These are phyloP conservation scores for Rusavskia elegans DNA, from an alignment of 495 filamentous ascomycete species.

Conservation along the genomic window DNA sequence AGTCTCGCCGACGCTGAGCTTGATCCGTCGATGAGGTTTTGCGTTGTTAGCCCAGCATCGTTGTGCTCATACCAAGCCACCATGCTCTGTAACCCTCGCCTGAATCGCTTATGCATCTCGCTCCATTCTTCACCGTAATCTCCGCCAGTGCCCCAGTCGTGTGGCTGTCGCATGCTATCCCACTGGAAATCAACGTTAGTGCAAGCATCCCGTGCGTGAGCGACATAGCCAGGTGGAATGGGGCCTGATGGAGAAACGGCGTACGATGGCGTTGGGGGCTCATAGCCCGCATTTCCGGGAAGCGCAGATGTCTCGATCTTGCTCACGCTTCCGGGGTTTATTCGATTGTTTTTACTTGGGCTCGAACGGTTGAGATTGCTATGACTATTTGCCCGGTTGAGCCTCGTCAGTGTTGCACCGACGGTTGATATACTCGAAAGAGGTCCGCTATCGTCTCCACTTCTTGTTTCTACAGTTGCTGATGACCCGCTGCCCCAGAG, in stretches of 20 bases:
- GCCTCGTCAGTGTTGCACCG: slow-evolving; percentile 18
- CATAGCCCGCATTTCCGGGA: slow-evolving; percentile 31
- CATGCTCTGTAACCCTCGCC: slow-evolving; percentile 57
- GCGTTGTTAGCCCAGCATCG: slow-evolving; percentile 21
- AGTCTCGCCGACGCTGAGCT: slow-evolving; percentile 8
- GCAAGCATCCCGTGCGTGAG: slow-evolving; percentile 84
- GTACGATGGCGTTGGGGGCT: slow-evolving; percentile 64
- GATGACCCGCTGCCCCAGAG: slow-evolving; percentile 37
- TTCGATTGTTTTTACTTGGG: background rate
- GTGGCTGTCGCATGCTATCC: slow-evolving; percentile 70
- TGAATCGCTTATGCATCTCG: slow-evolving; percentile 78
- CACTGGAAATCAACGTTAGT: slow-evolving; percentile 79
- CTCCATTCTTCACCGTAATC: slow-evolving; percentile 90
- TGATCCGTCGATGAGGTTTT: slow-evolving; percentile 18
- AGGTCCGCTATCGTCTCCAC: slow-evolving; percentile 14
- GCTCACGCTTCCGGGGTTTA: background rate
- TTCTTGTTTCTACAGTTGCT: slow-evolving; percentile 12
- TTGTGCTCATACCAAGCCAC: slow-evolving; percentile 66
- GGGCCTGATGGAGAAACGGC: slow-evolving; percentile 63
- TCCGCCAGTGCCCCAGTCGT: slow-evolving; percentile 74
- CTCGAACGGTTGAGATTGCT: slow-evolving; percentile 8
- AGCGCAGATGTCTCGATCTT: slow-evolving; percentile 1
- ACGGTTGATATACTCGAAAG: slow-evolving; percentile 10
- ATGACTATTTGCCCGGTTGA: slow-evolving; percentile 28
- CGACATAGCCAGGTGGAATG: slow-evolving; percentile 76